Evolutionary conservation across 805 yeast genomes (phyloP).

Genomic region (Starmerella gropengiesseri): DNA sequence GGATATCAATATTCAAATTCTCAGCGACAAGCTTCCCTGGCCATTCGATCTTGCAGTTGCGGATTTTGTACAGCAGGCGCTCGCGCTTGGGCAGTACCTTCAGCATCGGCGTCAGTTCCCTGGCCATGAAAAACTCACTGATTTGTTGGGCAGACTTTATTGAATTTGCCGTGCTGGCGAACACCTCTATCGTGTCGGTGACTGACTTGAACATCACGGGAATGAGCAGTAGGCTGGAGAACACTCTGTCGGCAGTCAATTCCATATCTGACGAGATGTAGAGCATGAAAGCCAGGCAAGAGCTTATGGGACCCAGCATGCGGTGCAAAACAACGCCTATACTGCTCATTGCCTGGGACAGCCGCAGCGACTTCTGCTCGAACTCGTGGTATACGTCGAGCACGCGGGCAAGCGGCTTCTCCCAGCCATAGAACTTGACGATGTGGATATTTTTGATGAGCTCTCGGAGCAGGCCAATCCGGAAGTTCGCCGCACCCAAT

Average conservation of each 20-base stretch:
- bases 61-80: no score
- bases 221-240: no score
- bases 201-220: slow-evolving; percentile 39
- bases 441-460: slow-evolving; percentile 61
- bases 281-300: background rate
- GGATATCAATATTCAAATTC: slow-evolving; percentile 37
- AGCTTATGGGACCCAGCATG: background rate
- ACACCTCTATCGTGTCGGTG: slow-evolving; percentile 33
- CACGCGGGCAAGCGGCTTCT: slow-evolving; percentile 52
- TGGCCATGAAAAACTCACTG: slow-evolving; percentile 38
- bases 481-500: slow-evolving; percentile 44
- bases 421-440: slow-evolving; percentile 87
- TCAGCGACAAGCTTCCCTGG: slow-evolving; percentile 41
- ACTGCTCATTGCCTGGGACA: background rate
- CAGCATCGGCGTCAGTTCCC: background rate
- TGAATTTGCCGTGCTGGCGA: background rate
- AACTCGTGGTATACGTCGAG: slow-evolving; percentile 27
- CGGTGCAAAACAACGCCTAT: background rate
- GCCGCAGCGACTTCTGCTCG: background rate
- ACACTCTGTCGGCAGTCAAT: no score
- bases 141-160: slow-evolving; percentile 29
- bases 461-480: slow-evolving; percentile 68
- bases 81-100: no score
- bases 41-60: slow-evolving; percentile 55
- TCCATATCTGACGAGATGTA: background rate